Evolutionary conservation across 2,329 filamentous ascomycete genomes (phyloP).

Genomic region (Tolypocladium album): DNA sequence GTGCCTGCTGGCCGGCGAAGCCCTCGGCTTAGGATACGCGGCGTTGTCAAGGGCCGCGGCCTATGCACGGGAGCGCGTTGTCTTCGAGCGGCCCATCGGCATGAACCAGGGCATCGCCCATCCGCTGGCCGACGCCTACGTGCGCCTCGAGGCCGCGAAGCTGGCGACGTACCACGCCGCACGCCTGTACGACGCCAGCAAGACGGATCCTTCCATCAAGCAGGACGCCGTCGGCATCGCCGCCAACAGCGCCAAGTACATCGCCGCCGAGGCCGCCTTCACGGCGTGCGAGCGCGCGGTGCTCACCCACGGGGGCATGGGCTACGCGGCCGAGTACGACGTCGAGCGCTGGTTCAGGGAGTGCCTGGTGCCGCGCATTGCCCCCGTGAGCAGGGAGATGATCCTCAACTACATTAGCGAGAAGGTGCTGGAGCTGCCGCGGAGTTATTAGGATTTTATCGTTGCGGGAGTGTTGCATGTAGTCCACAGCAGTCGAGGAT

Average conservation of each 20-base stretch:
- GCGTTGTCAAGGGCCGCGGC: constrained; percentile 49
- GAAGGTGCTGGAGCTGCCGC: constrained; percentile 54
- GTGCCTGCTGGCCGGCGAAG: constrained; percentile 67
- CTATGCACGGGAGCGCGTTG: constrained; percentile 56
- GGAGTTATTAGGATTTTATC: constrained; percentile 44
- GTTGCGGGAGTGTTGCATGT: too few species aligned
- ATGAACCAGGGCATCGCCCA: constrained; percentile 57
- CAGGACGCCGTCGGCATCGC: constrained; percentile 51
- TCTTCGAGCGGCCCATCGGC: constrained; percentile 56
- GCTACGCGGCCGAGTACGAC: constrained; percentile 54
- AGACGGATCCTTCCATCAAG: constrained; percentile 37
- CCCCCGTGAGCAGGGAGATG: constrained; percentile 60
- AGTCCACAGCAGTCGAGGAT: not conserved
- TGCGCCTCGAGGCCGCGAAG: constrained; percentile 55
- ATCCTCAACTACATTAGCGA: constrained; percentile 64
- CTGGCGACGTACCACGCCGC: constrained; percentile 56
- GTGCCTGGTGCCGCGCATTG: constrained; percentile 52
- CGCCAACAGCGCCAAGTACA: constrained; percentile 60
- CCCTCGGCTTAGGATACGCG: constrained; percentile 68
- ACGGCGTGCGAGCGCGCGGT: constrained; percentile 51
- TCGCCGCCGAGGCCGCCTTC: constrained; percentile 56
- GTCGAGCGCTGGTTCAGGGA: constrained; percentile 57
- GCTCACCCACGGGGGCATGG: constrained; percentile 52
- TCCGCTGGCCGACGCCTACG: constrained; percentile 54
- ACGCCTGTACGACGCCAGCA: constrained; percentile 46